Evolutionary conservation across 1,284 basidiomycete genomes (phyloP).

Genomic region (Ganoderma lingzhi): DNA sequence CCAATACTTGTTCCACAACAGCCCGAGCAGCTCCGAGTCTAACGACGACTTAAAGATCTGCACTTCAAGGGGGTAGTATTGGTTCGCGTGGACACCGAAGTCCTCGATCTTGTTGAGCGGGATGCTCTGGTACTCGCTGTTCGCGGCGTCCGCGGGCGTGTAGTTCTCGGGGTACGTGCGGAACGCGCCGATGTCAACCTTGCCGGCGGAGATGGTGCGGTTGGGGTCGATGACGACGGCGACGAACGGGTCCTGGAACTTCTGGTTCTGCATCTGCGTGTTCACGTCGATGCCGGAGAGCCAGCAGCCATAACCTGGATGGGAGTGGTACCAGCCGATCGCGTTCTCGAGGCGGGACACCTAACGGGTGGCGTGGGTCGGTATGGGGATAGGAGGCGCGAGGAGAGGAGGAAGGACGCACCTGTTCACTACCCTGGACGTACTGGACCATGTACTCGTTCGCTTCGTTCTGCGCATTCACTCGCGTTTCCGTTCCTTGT

Average conservation of each 20-base stretch:
- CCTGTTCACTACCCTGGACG: slow-evolving; percentile 81
- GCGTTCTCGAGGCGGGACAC: slow-evolving; percentile 87
- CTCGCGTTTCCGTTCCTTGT: slow-evolving; percentile 98
- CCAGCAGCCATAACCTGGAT: slow-evolving; percentile 98
- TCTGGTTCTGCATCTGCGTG: slow-evolving; percentile 96
- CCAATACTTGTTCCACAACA: slow-evolving; percentile 99
- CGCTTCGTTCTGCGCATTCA: slow-evolving; percentile 96
- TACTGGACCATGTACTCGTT: slow-evolving; percentile 99
- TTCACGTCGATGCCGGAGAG: slow-evolving; percentile 96
- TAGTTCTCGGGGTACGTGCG: slow-evolving; percentile 95
- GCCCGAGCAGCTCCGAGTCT: slow-evolving; percentile 86
- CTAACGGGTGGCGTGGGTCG: slow-evolving; percentile 46
- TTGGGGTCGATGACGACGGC: slow-evolving; percentile 99
- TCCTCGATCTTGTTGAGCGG: slow-evolving; percentile 96
- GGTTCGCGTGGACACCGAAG: slow-evolving; percentile 97
- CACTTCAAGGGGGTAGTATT: slow-evolving; percentile 94
- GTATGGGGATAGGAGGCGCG: background rate
- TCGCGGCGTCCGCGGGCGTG: slow-evolving; percentile 73
- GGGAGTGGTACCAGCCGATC: slow-evolving; percentile 99
- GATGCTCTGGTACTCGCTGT: slow-evolving; percentile 93
- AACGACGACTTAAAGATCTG: slow-evolving; percentile 94
- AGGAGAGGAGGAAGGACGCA: slow-evolving; percentile 42
- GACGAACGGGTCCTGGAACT: slow-evolving; percentile 95
- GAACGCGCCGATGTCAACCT: slow-evolving; percentile 99
- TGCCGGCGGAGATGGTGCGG: slow-evolving; percentile 96